These are phyloP conservation scores for Cladosporium sp. DNA, from an alignment of 2,329 filamentous ascomycete species.

Conservation along the genomic window DNA sequence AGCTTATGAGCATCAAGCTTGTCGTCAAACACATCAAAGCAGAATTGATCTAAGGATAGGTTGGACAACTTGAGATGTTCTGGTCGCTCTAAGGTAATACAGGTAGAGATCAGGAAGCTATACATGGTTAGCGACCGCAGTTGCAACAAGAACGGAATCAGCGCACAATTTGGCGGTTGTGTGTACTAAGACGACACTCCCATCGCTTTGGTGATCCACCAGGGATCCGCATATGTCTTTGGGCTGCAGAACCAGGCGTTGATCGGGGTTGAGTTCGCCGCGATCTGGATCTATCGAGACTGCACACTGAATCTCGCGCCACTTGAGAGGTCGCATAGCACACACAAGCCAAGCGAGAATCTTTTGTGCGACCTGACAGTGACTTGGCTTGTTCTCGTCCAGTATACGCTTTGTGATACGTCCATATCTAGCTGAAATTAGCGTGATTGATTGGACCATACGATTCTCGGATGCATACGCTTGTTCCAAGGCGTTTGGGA, in stretches of 20 bases:
- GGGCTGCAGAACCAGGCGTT: not conserved
- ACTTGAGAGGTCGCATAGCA: constrained; percentile 12
- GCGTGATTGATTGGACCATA: too few species aligned
- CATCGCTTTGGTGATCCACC: constrained; percentile 7
- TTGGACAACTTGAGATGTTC: not conserved
- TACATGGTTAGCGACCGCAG: not conserved
- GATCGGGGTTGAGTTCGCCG: not conserved
- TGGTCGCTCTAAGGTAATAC: not conserved
- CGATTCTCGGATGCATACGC: constrained; percentile 1
- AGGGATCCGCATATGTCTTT: constrained; percentile 14
- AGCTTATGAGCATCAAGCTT: not conserved
- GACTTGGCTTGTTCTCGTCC: not conserved
- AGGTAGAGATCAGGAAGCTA: not conserved
- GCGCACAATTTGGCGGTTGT: not conserved
- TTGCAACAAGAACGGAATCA: not conserved
- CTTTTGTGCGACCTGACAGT: not conserved
- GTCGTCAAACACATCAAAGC: not conserved
- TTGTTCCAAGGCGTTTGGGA: constrained; percentile 7
- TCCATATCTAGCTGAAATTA: not conserved
- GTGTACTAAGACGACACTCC: constrained; percentile 6
- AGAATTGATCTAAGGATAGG: not conserved
- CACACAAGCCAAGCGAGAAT: constrained; percentile 11
- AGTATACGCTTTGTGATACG: not conserved
- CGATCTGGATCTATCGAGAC: constrained; percentile 6
- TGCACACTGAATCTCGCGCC: constrained; percentile 14